phyloP scores from a whole-genome alignment of 2,329 filamentous ascomycete genomes.

The Lasiodiplodia sp. region DNA sequence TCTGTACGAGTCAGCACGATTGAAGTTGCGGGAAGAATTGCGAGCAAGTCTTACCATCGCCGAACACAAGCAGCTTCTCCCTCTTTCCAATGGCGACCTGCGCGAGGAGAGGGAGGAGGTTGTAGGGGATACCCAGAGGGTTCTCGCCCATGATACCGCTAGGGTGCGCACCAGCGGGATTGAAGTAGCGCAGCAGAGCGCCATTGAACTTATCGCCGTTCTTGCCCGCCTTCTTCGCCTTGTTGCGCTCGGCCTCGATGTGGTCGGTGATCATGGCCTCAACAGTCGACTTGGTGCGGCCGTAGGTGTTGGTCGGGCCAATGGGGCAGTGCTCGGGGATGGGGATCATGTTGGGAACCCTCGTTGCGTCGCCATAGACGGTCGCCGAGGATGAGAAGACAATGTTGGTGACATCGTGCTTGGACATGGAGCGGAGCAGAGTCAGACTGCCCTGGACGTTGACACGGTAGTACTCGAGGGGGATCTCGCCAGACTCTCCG shows the following conservation, averaged over 20 bases:
- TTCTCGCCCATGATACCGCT: conserved; percentile 98
- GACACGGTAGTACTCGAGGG: conserved; percentile 96
- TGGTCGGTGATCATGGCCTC: conserved; percentile 92
- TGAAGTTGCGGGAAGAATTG: background rate
- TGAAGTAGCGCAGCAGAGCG: conserved; percentile 95
- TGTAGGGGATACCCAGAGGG: conserved; percentile 93
- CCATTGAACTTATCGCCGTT: conserved; percentile 80
- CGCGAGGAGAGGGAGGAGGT: conserved; percentile 90
- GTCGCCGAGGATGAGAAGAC: conserved; percentile 99
- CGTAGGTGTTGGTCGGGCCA: conserved; percentile 96
- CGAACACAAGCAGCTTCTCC: conserved; percentile 93
- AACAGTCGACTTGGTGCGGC: conserved; percentile 92
- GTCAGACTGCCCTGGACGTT: conserved; percentile 93
- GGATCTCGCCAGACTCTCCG: conserved; percentile 91
- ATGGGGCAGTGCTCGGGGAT: conserved; percentile 97
- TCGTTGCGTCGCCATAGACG: conserved; percentile 96
- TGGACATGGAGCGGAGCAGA: conserved; percentile 85
- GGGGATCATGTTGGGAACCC: conserved; percentile 97
- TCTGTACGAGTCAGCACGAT: conserved; percentile 60
- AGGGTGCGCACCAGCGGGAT: conserved; percentile 93
- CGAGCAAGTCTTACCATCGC: conserved; percentile 70
- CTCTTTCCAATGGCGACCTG: conserved; percentile 96
- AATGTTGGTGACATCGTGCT: conserved; percentile 92
- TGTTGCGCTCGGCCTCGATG: conserved; percentile 84
- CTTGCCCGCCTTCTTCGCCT: conserved; percentile 79